Conservation (phyloP, 1,284 basidiomycete species). For the Ustilago loliicola region DNA sequence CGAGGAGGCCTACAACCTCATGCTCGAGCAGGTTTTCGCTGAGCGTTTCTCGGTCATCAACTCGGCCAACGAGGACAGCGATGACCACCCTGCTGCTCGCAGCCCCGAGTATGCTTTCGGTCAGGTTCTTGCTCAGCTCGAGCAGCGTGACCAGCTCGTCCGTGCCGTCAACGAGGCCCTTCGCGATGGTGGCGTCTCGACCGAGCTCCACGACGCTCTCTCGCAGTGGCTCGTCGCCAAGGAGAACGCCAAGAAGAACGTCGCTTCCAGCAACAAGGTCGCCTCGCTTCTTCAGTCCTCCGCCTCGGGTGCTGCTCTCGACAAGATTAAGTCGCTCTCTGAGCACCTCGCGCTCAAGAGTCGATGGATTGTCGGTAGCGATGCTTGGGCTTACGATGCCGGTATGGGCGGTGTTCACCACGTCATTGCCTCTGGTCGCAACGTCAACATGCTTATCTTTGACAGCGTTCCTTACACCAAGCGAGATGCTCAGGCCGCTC, state of each 20-base stretch:
- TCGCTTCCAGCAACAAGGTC: constrained; percentile 50
- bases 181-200: constrained; percentile 47
- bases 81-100: constrained; percentile 75
- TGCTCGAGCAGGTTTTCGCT: constrained; percentile 84
- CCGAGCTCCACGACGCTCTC: constrained; percentile 60
- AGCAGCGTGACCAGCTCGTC: constrained; percentile 62
- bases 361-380: constrained; percentile 96
- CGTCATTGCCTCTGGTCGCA: constrained; percentile 86
- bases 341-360: constrained; percentile 57
- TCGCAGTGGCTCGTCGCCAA: constrained; percentile 56
- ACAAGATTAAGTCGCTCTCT: constrained; percentile 58
- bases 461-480: constrained; percentile 90
- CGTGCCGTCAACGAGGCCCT: constrained; percentile 59
- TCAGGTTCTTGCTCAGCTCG: constrained; percentile 83
- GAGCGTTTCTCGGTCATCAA: constrained; percentile 89
- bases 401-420: constrained; percentile 97
- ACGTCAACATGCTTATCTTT: constrained; percentile 95
- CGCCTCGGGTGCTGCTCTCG: constrained; percentile 68
- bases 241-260: constrained; percentile 54
- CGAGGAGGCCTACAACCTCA: constrained; percentile 90
- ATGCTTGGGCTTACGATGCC: constrained; percentile 96
- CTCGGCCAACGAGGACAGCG: constrained; percentile 55
- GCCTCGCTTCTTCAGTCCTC: constrained; percentile 76
- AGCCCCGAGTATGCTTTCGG: constrained; percentile 94
- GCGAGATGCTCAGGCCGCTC: constrained; percentile 72